phyloP scores from a whole-genome alignment of 2,329 filamentous ascomycete genomes.

The Calcarisporium arbuscula region DNA sequence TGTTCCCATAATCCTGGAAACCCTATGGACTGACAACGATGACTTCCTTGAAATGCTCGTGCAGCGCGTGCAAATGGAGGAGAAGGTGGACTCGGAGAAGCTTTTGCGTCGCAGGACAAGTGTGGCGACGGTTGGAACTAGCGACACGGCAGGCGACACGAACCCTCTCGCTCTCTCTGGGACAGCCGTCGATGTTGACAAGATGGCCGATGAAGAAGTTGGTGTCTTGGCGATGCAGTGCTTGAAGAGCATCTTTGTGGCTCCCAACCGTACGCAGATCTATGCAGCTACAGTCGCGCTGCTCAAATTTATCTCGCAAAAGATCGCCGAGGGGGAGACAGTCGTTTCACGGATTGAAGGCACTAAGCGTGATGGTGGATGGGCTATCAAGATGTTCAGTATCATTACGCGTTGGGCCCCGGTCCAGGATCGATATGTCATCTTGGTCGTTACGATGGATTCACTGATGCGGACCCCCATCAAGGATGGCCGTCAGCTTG shows the following conservation, averaged over 20 bases:
- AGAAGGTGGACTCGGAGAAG: slow-evolving; percentile 61
- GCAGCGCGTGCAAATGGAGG: slow-evolving; percentile 59
- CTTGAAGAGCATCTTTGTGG: slow-evolving; percentile 77
- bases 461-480: slow-evolving; percentile 62
- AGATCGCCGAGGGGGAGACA: slow-evolving; percentile 43
- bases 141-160: slow-evolving; percentile 54
- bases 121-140: slow-evolving; percentile 65
- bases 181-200: slow-evolving; percentile 81
- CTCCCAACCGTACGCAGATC: slow-evolving; percentile 76
- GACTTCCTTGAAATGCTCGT: slow-evolving; percentile 64
- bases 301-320: slow-evolving; percentile 65
- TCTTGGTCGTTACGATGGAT: slow-evolving; percentile 77
- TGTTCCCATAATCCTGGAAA: slow-evolving; percentile 80
- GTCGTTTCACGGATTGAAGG: slow-evolving; percentile 43
- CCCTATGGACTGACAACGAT: slow-evolving; percentile 70
- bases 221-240: slow-evolving; percentile 79
- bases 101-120: slow-evolving; percentile 65
- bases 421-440: slow-evolving; percentile 89
- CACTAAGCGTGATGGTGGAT: slow-evolving; percentile 49
- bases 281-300: slow-evolving; percentile 68
- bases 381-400: slow-evolving; percentile 78
- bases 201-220: slow-evolving; percentile 82
- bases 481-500: slow-evolving; percentile 62
- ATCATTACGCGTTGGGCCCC: slow-evolving; percentile 81
- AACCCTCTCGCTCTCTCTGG: slow-evolving; percentile 70